These are phyloP conservation scores for Artemisia annua DNA, from an alignment of 129 eudicot species.

Conservation along the genomic window DNA sequence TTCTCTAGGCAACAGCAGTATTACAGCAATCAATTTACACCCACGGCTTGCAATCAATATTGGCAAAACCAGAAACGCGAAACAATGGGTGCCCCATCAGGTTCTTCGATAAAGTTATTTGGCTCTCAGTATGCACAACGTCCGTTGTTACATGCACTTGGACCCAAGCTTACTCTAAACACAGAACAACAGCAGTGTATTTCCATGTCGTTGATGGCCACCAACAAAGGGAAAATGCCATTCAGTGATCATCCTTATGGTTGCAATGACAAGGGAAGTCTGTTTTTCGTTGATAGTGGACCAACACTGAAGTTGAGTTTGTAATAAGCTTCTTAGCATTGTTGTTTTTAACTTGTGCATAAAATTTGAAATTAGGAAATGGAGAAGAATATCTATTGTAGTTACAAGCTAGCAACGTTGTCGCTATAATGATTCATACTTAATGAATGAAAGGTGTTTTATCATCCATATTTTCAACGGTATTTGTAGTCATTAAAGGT, in stretches of 20 bases:
- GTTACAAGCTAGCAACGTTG: conserved; percentile 4
- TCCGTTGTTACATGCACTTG: no score
- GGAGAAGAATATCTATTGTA: conserved; percentile 8
- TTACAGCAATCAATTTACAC: no score
- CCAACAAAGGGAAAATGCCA: conserved; percentile 21
- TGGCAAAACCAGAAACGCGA: conserved; percentile 26
- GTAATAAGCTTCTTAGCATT: conserved; percentile 31
- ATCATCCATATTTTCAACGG: background rate
- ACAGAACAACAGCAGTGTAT: background rate
- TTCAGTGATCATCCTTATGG: conserved; percentile 2
- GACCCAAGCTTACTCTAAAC: conserved; percentile 24
- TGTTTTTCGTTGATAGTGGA: conserved; percentile 19
- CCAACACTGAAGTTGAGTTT: conserved; percentile 32
- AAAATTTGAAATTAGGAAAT: background rate
- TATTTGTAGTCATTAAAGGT: conserved; percentile 12
- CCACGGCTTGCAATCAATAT: conserved; percentile 20
- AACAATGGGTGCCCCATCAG: background rate
- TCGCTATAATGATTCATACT: background rate
- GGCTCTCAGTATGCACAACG: background rate
- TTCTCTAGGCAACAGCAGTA: no score
- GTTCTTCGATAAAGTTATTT: conserved; percentile 27
- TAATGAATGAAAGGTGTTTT: background rate
- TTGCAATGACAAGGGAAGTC: conserved; percentile 14
- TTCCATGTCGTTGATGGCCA: conserved; percentile 29
- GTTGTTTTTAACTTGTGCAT: conserved; percentile 1